A percentile compares a stretch with the other conserved stretches of the same genome.
These are phyloP conservation scores for Trametes pubescens DNA, from an alignment of 1,284 basidiomycete genomes.

Conservation along the genomic window DNA sequence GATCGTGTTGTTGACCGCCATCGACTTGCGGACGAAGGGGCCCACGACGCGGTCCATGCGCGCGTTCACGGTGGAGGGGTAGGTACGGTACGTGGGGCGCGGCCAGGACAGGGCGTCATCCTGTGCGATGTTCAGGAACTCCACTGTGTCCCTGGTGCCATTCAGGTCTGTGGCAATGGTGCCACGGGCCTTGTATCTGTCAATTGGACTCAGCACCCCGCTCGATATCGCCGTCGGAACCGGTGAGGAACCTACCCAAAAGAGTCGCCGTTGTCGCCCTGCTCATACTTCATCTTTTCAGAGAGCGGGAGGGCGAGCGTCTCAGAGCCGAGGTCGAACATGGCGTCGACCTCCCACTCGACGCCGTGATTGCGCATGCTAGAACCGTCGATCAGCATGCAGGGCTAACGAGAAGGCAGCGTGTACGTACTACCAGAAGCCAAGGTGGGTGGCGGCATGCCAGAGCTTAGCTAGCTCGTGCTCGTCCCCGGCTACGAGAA, in stretches of 20 bases:
- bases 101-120: slow-evolving; percentile 72
- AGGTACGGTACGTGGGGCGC: slow-evolving; percentile 55
- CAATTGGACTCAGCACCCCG: slow-evolving; percentile 4
- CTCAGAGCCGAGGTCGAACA: slow-evolving; percentile 68
- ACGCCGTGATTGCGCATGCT: slow-evolving; percentile 71
- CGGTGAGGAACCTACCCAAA: slow-evolving; percentile 56
- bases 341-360: slow-evolving; percentile 58
- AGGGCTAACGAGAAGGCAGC: not conserved
- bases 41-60: slow-evolving; percentile 57
- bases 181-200: slow-evolving; percentile 71
- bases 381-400: slow-evolving; percentile 13
- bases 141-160: slow-evolving; percentile 63
- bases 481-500: slow-evolving; percentile 42
- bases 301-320: slow-evolving; percentile 65
- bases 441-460: slow-evolving; percentile 46
- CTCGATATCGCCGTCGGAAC: slow-evolving; percentile 2
- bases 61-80: slow-evolving; percentile 60
- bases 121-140: slow-evolving; percentile 74
- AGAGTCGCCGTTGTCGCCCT: slow-evolving; percentile 68
- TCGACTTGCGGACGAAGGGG: slow-evolving; percentile 67
- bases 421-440: slow-evolving; percentile 51
- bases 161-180: slow-evolving; percentile 68
- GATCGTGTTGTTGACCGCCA: slow-evolving; percentile 62
- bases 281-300: slow-evolving; percentile 71
- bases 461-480: slow-evolving; percentile 46